Conservation (phyloP, 2,329 filamentous ascomycete species). For the Blastomyces gilchristii region DNA sequence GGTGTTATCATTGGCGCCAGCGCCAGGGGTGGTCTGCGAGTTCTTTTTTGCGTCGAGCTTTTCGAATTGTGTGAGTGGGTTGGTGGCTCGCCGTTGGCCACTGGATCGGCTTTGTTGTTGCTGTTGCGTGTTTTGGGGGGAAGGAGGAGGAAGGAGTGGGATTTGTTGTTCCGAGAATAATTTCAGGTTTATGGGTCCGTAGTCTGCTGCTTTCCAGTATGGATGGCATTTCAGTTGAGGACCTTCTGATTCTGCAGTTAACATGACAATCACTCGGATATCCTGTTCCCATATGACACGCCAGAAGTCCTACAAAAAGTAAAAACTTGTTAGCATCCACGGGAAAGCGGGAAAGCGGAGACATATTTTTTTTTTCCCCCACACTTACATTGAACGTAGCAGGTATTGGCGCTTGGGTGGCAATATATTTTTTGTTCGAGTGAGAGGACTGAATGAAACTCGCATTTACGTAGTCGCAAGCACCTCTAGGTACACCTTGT, state of each 20-base stretch:
- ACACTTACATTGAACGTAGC: slow-evolving; percentile 73
- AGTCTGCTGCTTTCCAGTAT: slow-evolving; percentile 76
- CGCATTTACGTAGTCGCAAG: slow-evolving; percentile 92
- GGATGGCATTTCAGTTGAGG: slow-evolving; percentile 90
- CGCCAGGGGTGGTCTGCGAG: background rate
- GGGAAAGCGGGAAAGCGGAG: background rate
- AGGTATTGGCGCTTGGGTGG: slow-evolving; percentile 85
- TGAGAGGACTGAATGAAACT: slow-evolving; percentile 70
- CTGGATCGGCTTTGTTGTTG: slow-evolving; percentile 22
- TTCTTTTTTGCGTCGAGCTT: slow-evolving; percentile 23
- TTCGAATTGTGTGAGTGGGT: slow-evolving; percentile 22
- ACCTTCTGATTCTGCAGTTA: slow-evolving; percentile 88
- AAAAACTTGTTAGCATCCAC: background rate
- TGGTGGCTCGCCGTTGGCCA: slow-evolving; percentile 29
- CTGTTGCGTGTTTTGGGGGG: slow-evolving; percentile 26
- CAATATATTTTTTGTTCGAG: slow-evolving; percentile 89
- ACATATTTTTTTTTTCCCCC: background rate
- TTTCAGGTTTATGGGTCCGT: slow-evolving; percentile 66
- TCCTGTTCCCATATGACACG: slow-evolving; percentile 96
- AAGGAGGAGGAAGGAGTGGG: slow-evolving; percentile 49
- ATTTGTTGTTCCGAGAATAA: slow-evolving; percentile 72
- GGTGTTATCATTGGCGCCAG: slow-evolving; percentile 41
- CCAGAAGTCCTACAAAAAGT: slow-evolving; percentile 71
- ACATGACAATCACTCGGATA: slow-evolving; percentile 86
- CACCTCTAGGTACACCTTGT: slow-evolving; percentile 53